phyloP scores from a whole-genome alignment of 2,329 filamentous ascomycete species.

The Venturia asperata region DNA sequence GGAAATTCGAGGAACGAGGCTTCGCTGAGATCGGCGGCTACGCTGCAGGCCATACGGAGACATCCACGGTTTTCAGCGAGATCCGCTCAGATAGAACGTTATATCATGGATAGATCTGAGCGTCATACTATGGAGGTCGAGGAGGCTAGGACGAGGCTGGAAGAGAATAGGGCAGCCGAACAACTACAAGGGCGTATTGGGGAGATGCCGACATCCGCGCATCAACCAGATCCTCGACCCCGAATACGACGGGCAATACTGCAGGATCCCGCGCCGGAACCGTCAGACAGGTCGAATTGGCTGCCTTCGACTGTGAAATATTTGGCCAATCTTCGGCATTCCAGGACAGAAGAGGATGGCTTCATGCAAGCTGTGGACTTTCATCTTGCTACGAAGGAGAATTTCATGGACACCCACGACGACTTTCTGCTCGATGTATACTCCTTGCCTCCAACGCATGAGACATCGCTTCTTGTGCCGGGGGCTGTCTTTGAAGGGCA shows the following conservation, averaged over 20 bases:
- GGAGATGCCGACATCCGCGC: conserved; percentile 7
- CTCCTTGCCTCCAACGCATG: conserved; percentile 43
- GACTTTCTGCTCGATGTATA: conserved; percentile 54
- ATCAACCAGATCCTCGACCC: conserved; percentile 14
- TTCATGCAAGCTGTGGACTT: conserved; percentile 46
- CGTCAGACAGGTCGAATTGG: conserved; percentile 27
- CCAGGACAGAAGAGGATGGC: conserved; percentile 48
- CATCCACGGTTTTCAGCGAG: conserved; percentile 35
- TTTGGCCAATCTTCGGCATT: conserved; percentile 51
- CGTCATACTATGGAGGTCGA: conserved; percentile 27
- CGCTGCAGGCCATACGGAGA: conserved; percentile 35
- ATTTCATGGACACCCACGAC: conserved; percentile 44
- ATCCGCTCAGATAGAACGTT: conserved; percentile 35
- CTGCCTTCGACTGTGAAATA: conserved; percentile 56
- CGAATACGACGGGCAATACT: conserved; percentile 14
- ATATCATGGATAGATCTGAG: conserved; percentile 34
- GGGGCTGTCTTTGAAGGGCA: conserved; percentile 55
- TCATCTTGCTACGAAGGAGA: conserved; percentile 47
- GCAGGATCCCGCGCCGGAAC: conserved; percentile 21
- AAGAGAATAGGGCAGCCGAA: conserved; percentile 21
- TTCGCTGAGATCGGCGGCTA: conserved; percentile 34
- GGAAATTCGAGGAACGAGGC: conserved; percentile 25
- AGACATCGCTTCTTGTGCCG: conserved; percentile 55
- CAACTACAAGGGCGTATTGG: background rate
- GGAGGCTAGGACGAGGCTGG: conserved; percentile 8